Evolutionary conservation across 805 yeast species (phyloP).

Genomic region (Metschnikowia hibisci): DNA sequence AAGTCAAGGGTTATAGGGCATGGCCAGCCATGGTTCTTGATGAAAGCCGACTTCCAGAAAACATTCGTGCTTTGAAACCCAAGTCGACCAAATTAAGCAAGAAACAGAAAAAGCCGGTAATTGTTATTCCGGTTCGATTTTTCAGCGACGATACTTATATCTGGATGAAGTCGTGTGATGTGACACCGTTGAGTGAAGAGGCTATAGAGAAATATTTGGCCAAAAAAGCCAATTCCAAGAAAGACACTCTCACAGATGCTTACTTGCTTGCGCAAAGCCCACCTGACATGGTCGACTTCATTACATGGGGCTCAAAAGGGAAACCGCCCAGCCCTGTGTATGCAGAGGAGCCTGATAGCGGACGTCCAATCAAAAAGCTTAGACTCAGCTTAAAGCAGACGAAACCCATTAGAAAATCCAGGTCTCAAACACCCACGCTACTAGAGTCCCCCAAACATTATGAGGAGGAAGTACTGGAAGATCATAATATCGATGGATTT

Average conservation of each 20-base stretch:
- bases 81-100: conserved; percentile 31
- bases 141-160: conserved; percentile 69
- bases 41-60: conserved; percentile 53
- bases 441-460: neutral
- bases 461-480: neutral
- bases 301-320: conserved; percentile 37
- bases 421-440: neutral
- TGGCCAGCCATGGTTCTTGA: conserved; percentile 88
- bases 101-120: conserved; percentile 14
- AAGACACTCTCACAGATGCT: conserved; percentile 45
- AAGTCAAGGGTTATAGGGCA: conserved; percentile 81
- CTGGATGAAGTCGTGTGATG: conserved; percentile 56
- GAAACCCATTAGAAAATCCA: conserved; percentile 6
- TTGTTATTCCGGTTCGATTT: conserved; percentile 53
- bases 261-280: conserved; percentile 50
- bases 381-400: conserved; percentile 16
- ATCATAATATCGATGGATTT: conserved; percentile 2
- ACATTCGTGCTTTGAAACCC: conserved; percentile 49
- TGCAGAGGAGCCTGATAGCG: conserved; percentile 33
- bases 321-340: conserved; percentile 43
- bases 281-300: conserved; percentile 40
- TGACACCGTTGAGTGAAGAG: conserved; percentile 42
- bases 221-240: conserved; percentile 29
- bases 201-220: conserved; percentile 39
- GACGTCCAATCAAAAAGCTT: conserved; percentile 34